These are phyloP conservation scores for Cystofilobasidium ferigula DNA, from an alignment of 768 basidiomycete genomes.

Conservation along the genomic window DNA sequence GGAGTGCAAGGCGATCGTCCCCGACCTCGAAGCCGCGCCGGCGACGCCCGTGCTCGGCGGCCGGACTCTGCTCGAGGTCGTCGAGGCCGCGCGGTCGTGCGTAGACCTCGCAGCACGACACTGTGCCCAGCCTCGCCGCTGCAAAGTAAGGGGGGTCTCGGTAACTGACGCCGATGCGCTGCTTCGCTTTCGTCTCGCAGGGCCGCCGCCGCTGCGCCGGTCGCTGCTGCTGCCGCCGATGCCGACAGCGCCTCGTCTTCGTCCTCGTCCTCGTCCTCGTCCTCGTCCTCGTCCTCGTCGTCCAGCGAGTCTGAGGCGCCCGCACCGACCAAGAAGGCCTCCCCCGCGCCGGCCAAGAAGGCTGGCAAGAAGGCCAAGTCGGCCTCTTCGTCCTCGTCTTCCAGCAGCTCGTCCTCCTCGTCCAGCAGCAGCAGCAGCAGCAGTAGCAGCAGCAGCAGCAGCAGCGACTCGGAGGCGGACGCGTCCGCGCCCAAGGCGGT, in stretches of 20 bases:
- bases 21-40: conserved; percentile 15
- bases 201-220: conserved; percentile 16
- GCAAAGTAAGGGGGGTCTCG: conserved; percentile 55
- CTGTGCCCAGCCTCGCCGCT: conserved; percentile 52
- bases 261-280: conserved; percentile 31
- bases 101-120: background rate
- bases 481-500: background rate
- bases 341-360: background rate
- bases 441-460: conserved; percentile 1
- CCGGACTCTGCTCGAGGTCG: conserved; percentile 20
- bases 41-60: background rate
- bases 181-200: conserved; percentile 38
- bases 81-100: conserved; percentile 15
- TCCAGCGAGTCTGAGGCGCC: background rate
- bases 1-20: conserved; percentile 19
- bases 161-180: conserved; percentile 50
- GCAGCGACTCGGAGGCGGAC: conserved; percentile 5
- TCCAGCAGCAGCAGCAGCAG: conserved; percentile 19
- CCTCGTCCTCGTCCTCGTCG: conserved; percentile 28
- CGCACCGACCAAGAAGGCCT: background rate
- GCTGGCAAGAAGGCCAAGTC: too few species aligned
- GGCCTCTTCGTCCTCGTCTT: too few species aligned
- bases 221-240: background rate
- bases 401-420: too few species aligned
- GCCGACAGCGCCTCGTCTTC: conserved; percentile 12